Evolutionary conservation across 352 stramenopile genomes (phyloP), one percentile per base, ranked within the genome.

Genomic region (Pythium chondricola): DNA sequence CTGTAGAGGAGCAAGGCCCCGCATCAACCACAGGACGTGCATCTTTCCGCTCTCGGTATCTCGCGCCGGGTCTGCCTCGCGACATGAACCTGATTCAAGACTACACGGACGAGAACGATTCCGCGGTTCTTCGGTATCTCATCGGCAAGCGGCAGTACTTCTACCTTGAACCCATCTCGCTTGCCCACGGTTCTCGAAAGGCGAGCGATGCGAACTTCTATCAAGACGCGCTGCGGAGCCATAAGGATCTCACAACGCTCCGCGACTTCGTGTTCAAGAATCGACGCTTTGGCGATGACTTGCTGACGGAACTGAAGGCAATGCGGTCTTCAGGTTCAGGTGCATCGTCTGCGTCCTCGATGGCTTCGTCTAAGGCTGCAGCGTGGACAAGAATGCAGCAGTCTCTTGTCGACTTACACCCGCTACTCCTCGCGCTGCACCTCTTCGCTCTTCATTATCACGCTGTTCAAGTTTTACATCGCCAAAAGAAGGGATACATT

Each of bases 81-180:
- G 79, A 90, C 26, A 57, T 90, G 36, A 90, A 90, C 47, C 60
- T 88, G 58, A 79, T 90, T 40, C 79, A 88, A 32, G 79, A 87
- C 47, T 90, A 88, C 63, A 73, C 68, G 3, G 61, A 68, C 8
- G 79, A 90, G 53, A 85, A 61, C 10, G 52, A 86, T 8, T 85
- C 72, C 38, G 65, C 67, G 30, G n/a, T 90, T 29, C 58, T 90
- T 18, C 67, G 50, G 9, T 71, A 85, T 18, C 36, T 90, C 3
- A 66, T 69, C 25, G 79, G 79, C 1, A 67, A 88, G 46, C 73
- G 79, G 6, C 79, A 90, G 45, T 90, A 90, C 25, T 90, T 90
- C 22, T 90, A 88, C 47, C 45, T 90, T 18, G 73, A 88, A 41
- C 72, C 72, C 1, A 59, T 88, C 13, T 17, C 38, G 2, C 31